Percentiles rank a stretch among this genome's conserved stretches.
phyloP scores from a whole-genome alignment of 23 red algal species.

The Chondrus crispus region DNA sequence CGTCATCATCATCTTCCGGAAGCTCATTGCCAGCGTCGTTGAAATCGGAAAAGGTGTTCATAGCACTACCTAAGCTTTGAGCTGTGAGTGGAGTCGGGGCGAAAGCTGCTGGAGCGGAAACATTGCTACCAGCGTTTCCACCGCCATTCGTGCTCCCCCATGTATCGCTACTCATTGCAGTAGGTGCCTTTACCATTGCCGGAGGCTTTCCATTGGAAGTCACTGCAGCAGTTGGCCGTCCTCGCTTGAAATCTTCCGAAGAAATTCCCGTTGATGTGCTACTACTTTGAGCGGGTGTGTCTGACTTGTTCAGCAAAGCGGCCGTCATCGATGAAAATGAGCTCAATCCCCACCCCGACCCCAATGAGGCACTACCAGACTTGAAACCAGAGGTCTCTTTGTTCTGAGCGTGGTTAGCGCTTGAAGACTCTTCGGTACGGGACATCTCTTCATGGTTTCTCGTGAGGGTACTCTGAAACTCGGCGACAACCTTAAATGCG shows the following conservation, averaged over 20 bases:
- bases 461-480: conserved; percentile 31
- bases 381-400: background rate
- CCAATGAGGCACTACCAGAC: background rate
- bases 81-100: background rate
- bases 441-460: conserved; percentile 45
- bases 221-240: background rate
- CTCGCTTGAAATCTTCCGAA: conserved; percentile 36
- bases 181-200: background rate
- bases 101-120: background rate
- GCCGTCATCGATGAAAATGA: conserved; percentile 66
- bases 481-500: conserved; percentile 61
- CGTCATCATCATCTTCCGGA: conserved; percentile 23
- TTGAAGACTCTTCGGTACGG: background rate
- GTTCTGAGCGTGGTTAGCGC: background rate
- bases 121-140: background rate
- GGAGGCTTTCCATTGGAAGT: background rate
- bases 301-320: conserved; percentile 25
- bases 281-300: background rate
- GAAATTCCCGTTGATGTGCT: conserved; percentile 51
- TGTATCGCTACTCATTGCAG: background rate
- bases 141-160: background rate
- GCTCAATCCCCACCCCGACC: conserved; percentile 60
- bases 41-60: no score
- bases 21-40: background rate
- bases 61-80: no score